Evolutionary conservation across 2,329 filamentous ascomycete genomes (phyloP), one percentile per base, ranked within the genome.

Genomic region (Aspergillus fijiensis): DNA sequence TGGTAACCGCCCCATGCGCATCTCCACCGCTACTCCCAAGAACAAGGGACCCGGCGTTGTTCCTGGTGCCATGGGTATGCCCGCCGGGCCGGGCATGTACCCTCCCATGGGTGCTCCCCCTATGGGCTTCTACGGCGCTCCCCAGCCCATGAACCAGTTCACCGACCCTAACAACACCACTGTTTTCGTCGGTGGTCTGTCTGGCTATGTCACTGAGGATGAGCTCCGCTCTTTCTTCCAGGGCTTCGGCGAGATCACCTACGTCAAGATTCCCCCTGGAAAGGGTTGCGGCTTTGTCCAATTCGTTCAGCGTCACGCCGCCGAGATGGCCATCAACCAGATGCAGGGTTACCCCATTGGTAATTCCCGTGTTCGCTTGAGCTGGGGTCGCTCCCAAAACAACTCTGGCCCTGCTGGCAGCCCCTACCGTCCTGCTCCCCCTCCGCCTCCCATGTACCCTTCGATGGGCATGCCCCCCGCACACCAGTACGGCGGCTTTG

Each of bases 161-260:
- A 99, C 95, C 42, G 95, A 99, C 72, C 95, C 95, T 12, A 99
- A 99, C 86, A 99, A 99, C 82, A 99, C 95, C 19, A 99, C 95
- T 21, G 95, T 99, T 64, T 99, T 99, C 72, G 95, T 99, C 58
- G 95, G 95, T 67, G 95, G 95, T 57, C 87, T 99, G 5, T 97
- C 93, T 42, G 95, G 95, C 67, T 99, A 99, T 72, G 95, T 99
- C 64, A 99, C 95, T 51, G 95, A 99, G 82, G 95, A 99, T 72
- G 95, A 99, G 83, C 89, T 99, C n/a, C 92, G 95, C 65, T 97
- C 93, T 0, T 99, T 99, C 86, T 99, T 99, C 89, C 95, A 99
- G 79, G 95, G 95, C 70, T 99, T 99, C 66, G 95, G 95, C 62
- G 95, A 99, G 77, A 99, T 99, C 75, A 99, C 95, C 71, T 99